A percentile compares a stretch with the other conserved stretches of the same genome.
Evolutionary conservation across 495 filamentous ascomycete species (phyloP).

Genomic region (Cercophora samala): DNA sequence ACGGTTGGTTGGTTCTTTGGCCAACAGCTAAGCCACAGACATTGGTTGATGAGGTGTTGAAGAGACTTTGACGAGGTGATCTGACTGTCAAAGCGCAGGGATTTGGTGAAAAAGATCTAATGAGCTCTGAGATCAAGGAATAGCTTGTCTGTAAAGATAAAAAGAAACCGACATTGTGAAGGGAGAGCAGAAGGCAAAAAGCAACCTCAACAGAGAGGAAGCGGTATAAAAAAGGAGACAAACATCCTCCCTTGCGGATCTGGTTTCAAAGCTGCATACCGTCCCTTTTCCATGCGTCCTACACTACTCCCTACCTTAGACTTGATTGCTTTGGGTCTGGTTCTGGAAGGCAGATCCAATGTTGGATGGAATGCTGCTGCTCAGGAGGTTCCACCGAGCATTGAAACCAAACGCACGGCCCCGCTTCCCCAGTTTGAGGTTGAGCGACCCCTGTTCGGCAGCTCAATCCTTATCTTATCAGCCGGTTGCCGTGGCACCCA

Average conservation of each 20-base stretch:
- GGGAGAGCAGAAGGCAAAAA: not conserved
- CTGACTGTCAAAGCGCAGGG: not conserved
- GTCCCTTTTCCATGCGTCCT: constrained; percentile 16
- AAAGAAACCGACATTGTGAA: not conserved
- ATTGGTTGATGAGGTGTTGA: not conserved
- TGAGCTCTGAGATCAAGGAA: not conserved
- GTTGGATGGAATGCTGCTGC: not conserved
- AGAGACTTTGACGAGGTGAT: not conserved
- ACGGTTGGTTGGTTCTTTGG: not conserved
- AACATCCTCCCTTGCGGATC: not conserved
- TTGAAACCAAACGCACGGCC: constrained; percentile 1
- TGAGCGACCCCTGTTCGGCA: constrained; percentile 1
- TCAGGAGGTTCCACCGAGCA: not conserved
- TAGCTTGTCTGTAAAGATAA: not conserved
- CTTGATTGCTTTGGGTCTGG: not conserved
- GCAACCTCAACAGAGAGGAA: not conserved
- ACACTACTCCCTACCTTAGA: not conserved
- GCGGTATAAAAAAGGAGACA: constrained; percentile 3
- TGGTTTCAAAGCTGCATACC: constrained; percentile 17
- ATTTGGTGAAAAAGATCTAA: not conserved
- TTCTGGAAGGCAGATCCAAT: not conserved
- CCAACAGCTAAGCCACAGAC: not conserved
- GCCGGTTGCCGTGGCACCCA: constrained; percentile 2
- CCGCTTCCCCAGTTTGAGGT: constrained; percentile 1
- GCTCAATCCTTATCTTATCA: not conserved